Percentiles rank a stretch among this genome's conserved stretches.
Evolutionary conservation across 768 basidiomycete genomes (phyloP).

Genomic region (Holtermannia corniformis): DNA sequence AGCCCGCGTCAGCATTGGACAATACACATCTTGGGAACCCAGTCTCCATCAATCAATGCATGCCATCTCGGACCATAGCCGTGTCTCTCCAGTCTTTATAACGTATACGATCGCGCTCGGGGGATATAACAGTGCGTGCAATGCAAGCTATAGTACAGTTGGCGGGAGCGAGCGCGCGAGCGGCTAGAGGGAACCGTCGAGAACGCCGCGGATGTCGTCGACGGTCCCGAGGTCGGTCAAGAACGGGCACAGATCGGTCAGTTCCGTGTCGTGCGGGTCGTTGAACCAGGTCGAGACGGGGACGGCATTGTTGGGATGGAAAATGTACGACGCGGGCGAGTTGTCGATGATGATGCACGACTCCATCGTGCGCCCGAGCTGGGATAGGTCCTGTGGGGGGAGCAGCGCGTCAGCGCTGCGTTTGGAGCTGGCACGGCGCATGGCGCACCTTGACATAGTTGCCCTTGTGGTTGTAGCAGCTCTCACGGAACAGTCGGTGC

Average conservation of each 20-base stretch:
- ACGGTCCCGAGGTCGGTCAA: constrained; percentile 74
- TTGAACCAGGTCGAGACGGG: constrained; percentile 99
- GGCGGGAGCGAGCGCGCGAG: too few species aligned
- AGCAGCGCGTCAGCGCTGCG: not conserved
- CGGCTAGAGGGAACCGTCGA: constrained; percentile 54
- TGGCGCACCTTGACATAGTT: constrained; percentile 90
- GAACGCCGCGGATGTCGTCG: constrained; percentile 80
- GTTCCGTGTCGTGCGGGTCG: constrained; percentile 93
- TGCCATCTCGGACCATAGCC: too few species aligned
- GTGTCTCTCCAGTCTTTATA: not conserved
- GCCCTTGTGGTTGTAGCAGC: constrained; percentile 97
- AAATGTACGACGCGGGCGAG: constrained; percentile 97
- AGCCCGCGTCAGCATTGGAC: too few species aligned
- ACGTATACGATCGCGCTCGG: not conserved
- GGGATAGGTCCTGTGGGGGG: constrained; percentile 72
- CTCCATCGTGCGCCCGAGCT: constrained; percentile 83
- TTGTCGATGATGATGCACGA: constrained; percentile 98
- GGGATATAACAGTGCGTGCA: too few species aligned
- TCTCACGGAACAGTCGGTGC: constrained; percentile 92
- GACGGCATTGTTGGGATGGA: constrained; percentile 98
- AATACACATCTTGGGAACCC: too few species aligned
- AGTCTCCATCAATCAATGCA: too few species aligned
- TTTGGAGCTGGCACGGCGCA: not conserved
- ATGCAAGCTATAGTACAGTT: too few species aligned
- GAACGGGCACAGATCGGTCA: constrained; percentile 92